These are phyloP conservation scores for Metschnikowia anglica DNA, from an alignment of 805 yeast species.

Conservation along the genomic window DNA sequence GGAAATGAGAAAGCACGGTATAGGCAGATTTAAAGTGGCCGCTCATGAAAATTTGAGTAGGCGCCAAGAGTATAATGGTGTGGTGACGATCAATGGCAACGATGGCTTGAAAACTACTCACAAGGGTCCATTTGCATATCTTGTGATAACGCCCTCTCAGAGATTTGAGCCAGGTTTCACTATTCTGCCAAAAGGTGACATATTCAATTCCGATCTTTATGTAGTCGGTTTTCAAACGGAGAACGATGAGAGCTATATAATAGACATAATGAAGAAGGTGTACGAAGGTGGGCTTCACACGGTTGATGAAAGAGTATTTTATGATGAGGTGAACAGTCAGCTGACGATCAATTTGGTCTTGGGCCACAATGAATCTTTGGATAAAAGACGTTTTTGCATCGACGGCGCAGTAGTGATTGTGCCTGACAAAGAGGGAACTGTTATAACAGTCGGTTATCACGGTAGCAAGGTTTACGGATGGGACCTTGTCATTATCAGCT, in stretches of 20 bases:
- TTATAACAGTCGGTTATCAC: constrained; percentile 6
- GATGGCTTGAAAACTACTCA: constrained; percentile 7
- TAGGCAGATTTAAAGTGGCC: constrained; percentile 67
- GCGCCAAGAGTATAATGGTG: constrained; percentile 54
- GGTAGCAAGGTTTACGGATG: constrained; percentile 15
- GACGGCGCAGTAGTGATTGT: constrained; percentile 56
- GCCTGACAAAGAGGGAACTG: constrained; percentile 21
- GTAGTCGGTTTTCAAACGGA: constrained; percentile 46
- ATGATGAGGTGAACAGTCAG: constrained; percentile 31
- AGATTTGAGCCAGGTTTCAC: constrained; percentile 59
- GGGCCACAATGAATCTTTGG: constrained; percentile 13
- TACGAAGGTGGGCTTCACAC: constrained; percentile 59
- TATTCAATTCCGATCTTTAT: constrained; percentile 43
- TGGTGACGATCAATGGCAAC: constrained; percentile 20
- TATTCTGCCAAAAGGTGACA: constrained; percentile 60
- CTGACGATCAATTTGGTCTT: constrained; percentile 26
- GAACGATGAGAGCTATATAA: constrained; percentile 31
- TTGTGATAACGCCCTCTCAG: constrained; percentile 54
- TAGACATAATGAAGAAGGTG: constrained; percentile 57
- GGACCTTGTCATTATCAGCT: constrained; percentile 9
- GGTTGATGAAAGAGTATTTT: constrained; percentile 47
- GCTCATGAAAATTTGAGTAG: constrained; percentile 52
- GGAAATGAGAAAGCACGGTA: constrained; percentile 62
- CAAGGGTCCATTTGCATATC: constrained; percentile 51
- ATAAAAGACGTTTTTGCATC: constrained; percentile 56